A percentile compares a stretch with the other conserved stretches of the same genome.
Conservation (phyloP, 2,329 filamentous ascomycete genomes). For the Dendryphion nanum region DNA sequence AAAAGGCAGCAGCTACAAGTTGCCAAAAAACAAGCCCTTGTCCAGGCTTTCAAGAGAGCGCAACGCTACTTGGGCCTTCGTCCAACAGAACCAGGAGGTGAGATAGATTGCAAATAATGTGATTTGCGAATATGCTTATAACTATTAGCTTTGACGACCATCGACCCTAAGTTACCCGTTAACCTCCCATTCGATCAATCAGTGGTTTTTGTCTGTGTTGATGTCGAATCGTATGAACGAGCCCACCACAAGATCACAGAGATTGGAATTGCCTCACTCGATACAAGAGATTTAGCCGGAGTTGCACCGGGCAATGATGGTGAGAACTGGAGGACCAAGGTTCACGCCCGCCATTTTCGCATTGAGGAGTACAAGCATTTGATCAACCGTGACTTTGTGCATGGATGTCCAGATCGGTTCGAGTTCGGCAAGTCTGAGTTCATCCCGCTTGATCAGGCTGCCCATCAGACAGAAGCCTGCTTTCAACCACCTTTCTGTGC, state of each 20-base stretch:
- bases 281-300: conserved; percentile 60
- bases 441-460: conserved; percentile 47
- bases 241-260: conserved; percentile 71
- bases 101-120: too few species aligned
- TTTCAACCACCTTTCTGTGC: conserved; percentile 58
- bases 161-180: conserved; percentile 48
- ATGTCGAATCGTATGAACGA: conserved; percentile 78
- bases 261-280: conserved; percentile 78
- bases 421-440: conserved; percentile 68
- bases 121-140: too few species aligned
- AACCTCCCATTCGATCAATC: conserved; percentile 51
- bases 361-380: conserved; percentile 67
- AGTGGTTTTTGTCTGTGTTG: conserved; percentile 74
- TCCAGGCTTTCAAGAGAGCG: conserved; percentile 59
- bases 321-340: conserved; percentile 63
- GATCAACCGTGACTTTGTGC: conserved; percentile 66
- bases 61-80: conserved; percentile 72
- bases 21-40: conserved; percentile 52
- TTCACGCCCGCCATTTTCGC: conserved; percentile 73
- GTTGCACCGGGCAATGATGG: conserved; percentile 62
- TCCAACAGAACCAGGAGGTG: conserved; percentile 23
- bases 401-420: conserved; percentile 71
- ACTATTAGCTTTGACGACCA: conserved; percentile 7
- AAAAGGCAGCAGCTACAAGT: conserved; percentile 52
- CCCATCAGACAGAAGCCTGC: conserved; percentile 50